A percentile compares a stretch with the other conserved stretches of the same genome.
Evolutionary conservation across 371 early-diverging fungal genomes (phyloP).

Genomic region (Mortierella sp.): DNA sequence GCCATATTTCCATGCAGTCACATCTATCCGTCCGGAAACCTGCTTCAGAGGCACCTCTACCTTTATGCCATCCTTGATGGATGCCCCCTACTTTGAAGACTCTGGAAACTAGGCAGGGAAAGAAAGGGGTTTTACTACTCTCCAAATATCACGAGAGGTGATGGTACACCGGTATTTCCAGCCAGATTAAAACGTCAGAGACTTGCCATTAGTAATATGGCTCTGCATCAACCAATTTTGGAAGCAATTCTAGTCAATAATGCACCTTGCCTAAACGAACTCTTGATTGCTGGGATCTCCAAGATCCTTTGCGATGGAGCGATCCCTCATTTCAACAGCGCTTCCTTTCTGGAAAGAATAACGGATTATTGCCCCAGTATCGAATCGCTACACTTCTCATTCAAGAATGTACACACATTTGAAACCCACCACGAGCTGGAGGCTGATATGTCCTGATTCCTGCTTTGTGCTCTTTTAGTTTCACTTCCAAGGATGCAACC

Average conservation of each 20-base stretch:
- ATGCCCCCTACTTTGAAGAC: not conserved
- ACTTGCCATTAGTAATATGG: not conserved
- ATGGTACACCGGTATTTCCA: not conserved
- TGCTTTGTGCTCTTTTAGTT: constrained; percentile 1
- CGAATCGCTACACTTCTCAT: not conserved
- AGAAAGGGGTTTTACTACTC: not conserved
- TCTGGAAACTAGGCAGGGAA: not conserved
- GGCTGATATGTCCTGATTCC: not conserved
- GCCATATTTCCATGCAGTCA: not conserved
- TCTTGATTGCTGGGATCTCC: not conserved
- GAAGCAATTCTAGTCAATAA: not conserved
- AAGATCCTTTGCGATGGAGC: not conserved
- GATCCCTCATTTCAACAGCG: not conserved
- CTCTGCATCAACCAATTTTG: not conserved
- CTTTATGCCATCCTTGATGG: not conserved
- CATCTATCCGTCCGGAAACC: constrained; percentile 3
- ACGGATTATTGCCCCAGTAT: not conserved
- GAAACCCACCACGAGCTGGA: not conserved
- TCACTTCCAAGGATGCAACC: constrained; percentile 2
- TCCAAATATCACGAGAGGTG: not conserved
- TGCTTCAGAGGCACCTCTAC: not conserved
- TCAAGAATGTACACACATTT: not conserved
- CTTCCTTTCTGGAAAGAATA: not conserved
- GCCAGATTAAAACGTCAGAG: not conserved
- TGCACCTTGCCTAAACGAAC: not conserved